A percentile compares a stretch with the other conserved stretches of the same genome.
These are phyloP conservation scores for Podosphaera xanthii DNA, from an alignment of 2,329 filamentous ascomycete species.

Conservation along the genomic window DNA sequence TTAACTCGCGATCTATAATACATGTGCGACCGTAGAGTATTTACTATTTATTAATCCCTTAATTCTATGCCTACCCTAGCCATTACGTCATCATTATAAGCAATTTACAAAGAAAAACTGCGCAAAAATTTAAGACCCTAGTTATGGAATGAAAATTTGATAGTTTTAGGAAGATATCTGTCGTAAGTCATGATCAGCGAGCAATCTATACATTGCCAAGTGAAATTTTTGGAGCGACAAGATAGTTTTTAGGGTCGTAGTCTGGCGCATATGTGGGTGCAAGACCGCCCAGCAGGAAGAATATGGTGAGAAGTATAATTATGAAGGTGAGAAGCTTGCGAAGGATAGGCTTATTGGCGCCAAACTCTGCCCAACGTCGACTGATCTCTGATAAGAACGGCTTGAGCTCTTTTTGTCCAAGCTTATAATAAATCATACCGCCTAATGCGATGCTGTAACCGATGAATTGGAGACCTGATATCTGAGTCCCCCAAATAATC, in stretches of 20 bases:
- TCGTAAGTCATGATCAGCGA: not conserved
- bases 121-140: not conserved
- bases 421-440: slow-evolving; percentile 71
- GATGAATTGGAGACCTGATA: slow-evolving; percentile 56
- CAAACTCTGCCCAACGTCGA: slow-evolving; percentile 73
- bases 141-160: not conserved
- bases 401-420: slow-evolving; percentile 63
- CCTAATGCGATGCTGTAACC: slow-evolving; percentile 60
- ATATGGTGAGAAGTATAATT: slow-evolving; percentile 36
- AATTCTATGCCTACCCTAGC: not conserved
- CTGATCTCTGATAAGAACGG: slow-evolving; percentile 49
- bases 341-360: slow-evolving; percentile 48
- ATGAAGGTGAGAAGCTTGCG: slow-evolving; percentile 57
- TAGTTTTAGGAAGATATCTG: not conserved
- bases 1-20: too few relatives aligned
- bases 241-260: slow-evolving; percentile 23
- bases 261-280: slow-evolving; percentile 35
- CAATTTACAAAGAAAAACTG: not conserved
- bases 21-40: not conserved
- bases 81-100: not conserved
- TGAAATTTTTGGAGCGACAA: slow-evolving; percentile 13
- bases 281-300: slow-evolving; percentile 46
- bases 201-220: slow-evolving; percentile 6
- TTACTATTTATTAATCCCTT: not conserved
- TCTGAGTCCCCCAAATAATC: slow-evolving; percentile 58